Evolutionary conservation across 2,329 filamentous ascomycete genomes (phyloP), one percentile per base, ranked within the genome.

Genomic region (Pyricularia pennisetigena): DNA sequence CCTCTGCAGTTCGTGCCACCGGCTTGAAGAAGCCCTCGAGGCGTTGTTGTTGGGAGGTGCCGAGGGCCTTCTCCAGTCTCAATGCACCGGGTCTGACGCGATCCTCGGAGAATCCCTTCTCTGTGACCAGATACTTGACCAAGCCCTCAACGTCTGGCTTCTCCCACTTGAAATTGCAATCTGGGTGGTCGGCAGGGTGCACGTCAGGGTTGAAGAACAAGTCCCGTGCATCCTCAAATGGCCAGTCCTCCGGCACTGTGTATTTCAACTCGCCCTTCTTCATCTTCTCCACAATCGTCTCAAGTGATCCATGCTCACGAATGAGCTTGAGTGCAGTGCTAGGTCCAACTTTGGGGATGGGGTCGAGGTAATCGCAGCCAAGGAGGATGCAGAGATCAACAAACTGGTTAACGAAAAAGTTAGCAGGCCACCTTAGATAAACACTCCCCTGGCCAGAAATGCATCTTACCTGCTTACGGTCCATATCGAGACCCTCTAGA

Each of bases 131-230:
- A 78, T 92, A 99, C 73, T 95, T 86, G 71, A 99, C 87, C 0
- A 99, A 86, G 0, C 93, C 94, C 2, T 97, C 93, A 1, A 95
- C 83, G 74, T 99, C 94, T 3, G 95, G 95, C 69, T 89, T 90
- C 63, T 97, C 93, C 95, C 96, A 99, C 79, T 97, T 97, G 83
- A 98, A 97, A 76, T 99, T 93, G 78, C 94, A 98, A 14, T 93
- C 88, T 0, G 91, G 88, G 74, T 96, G 87, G 72, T 96, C 91
- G 28, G 94, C 93, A 63, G 86, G 78, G 49, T 90, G 89, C 29
- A 99, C 94, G 73, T 98, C 93, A 0, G 95, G 95, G 73, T 94
- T 85, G 76, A 96, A 89, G 82, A 99, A 98, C 30, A 99, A 87
- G 23, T 93, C 88, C 59, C 96, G 91, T 8, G 95, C 96, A 74